Evolutionary conservation across 2,329 filamentous ascomycete species (phyloP), one percentile per base, ranked within the genome.

Genomic region (Alternaria rosae): DNA sequence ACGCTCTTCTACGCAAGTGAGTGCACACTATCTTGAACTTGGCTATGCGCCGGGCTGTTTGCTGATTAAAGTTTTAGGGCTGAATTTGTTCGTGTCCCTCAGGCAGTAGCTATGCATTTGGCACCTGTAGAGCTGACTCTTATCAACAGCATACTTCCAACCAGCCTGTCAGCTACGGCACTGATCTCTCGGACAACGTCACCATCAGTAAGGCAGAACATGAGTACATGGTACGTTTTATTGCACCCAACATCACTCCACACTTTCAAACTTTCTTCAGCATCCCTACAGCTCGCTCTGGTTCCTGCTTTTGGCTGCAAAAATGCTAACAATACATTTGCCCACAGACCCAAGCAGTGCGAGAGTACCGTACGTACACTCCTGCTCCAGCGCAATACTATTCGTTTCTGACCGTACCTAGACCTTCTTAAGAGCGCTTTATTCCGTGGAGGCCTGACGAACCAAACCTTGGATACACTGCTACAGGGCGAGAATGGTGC

Each of bases 131-230:
- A 17, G 53, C 67, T 72, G 44, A 65, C 35, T 2, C 12, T 32
- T 11, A 23, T 28, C 17, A 10, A 15, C 70, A 84, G 82, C 79
- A 82, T 73, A 79, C 76, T 23, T 78, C 78, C 57, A 75, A 70
- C 45, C 67, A 78, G 55, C 76, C 82, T 57, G 74, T 76, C 55
- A 72, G 76, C 25, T 76, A 77, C 51, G 76, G 80, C 56, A 69
- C 79, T 15, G 67, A 72, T 59, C 55, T 78, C 41, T 73, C 78
- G 23, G 63, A 63, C 58, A 81, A 80, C 64, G 81, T 91, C 48
- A 85, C 82, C 59, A 85, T 92, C 57, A 80, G 85, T 38, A 87
- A 84, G 71, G 76, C 79, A 52, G 88, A 93, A 72, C 87, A 92
- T 78, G 84, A 89, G 52, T 77, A 76, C 51, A 82, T 93, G 62